Percentiles rank a stretch among this genome's conserved stretches.
These are phyloP conservation scores for Coccomyxa sp. DNA, from an alignment of 139 green algal genomes.

Conservation along the genomic window DNA sequence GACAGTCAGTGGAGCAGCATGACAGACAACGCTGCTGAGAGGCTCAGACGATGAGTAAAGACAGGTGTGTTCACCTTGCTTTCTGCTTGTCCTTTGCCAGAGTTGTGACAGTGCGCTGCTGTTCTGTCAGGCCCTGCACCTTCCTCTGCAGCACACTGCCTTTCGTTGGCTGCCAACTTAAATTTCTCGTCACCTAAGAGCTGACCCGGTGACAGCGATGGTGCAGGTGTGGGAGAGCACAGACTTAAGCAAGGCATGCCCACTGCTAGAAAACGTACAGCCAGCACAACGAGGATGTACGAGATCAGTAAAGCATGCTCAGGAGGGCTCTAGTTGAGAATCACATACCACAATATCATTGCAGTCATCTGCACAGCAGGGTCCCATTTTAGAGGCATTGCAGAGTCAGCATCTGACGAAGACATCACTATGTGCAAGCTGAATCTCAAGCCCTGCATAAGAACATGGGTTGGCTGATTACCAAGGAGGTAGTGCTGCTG, in stretches of 20 bases:
- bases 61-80: slow-evolving; percentile 31
- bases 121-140: slow-evolving; percentile 16
- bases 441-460: too few species aligned
- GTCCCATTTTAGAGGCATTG: neutral
- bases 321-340: too few species aligned
- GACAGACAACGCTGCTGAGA: neutral
- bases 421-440: neutral
- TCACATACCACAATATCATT: slow-evolving; percentile 46
- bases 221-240: too few species aligned
- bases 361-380: slow-evolving; percentile 43
- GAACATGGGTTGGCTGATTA: slow-evolving; percentile 1
- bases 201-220: too few species aligned
- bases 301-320: too few species aligned
- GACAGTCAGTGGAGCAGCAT: neutral
- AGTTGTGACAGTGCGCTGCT: slow-evolving; percentile 13
- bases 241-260: too few species aligned
- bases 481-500: slow-evolving; percentile 61
- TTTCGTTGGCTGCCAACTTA: too few species aligned
- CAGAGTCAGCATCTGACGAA: neutral
- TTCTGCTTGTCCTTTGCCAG: slow-evolving; percentile 33
- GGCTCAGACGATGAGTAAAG: neutral
- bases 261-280: too few species aligned
- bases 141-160: slow-evolving; percentile 27
- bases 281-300: too few species aligned
- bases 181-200: too few species aligned